A percentile compares a stretch with the other conserved stretches of the same genome.
These are phyloP conservation scores for Talaromyces verruculosus DNA, from an alignment of 2,329 filamentous ascomycete genomes.

Conservation along the genomic window DNA sequence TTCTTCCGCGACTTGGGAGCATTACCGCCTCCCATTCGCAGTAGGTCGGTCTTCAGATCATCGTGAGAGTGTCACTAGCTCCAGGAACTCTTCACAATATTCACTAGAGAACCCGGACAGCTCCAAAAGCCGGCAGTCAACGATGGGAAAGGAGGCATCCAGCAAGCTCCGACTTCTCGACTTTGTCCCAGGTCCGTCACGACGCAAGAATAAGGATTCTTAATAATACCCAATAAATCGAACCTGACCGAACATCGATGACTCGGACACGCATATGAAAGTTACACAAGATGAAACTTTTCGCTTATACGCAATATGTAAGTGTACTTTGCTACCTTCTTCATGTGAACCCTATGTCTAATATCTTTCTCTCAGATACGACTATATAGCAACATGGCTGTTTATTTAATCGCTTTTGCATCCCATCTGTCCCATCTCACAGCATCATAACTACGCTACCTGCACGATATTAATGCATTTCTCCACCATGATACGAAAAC, in stretches of 20 bases:
- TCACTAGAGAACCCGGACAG: conserved; percentile 43
- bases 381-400: neutral
- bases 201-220: conserved; percentile 43
- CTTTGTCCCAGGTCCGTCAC: conserved; percentile 43
- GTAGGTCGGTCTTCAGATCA: conserved; percentile 16
- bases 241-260: neutral
- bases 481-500: neutral
- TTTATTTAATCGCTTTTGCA: neutral
- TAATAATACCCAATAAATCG: conserved; percentile 23
- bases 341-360: neutral
- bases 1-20: conserved; percentile 46
- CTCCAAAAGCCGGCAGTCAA: conserved; percentile 39
- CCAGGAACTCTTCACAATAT: conserved; percentile 50
- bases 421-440: neutral
- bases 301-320: neutral
- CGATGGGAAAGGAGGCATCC: conserved; percentile 40
- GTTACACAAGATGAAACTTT: neutral
- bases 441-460: neutral
- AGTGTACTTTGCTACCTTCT: neutral
- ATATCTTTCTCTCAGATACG: neutral
- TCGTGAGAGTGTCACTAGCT: conserved; percentile 25
- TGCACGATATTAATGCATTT: conserved; percentile 16
- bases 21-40: conserved; percentile 42
- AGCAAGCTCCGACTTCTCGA: conserved; percentile 48
- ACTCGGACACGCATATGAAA: neutral